Evolutionary conservation across 768 basidiomycete genomes (phyloP).

Genomic region (Xerocomellus amylosporus): DNA sequence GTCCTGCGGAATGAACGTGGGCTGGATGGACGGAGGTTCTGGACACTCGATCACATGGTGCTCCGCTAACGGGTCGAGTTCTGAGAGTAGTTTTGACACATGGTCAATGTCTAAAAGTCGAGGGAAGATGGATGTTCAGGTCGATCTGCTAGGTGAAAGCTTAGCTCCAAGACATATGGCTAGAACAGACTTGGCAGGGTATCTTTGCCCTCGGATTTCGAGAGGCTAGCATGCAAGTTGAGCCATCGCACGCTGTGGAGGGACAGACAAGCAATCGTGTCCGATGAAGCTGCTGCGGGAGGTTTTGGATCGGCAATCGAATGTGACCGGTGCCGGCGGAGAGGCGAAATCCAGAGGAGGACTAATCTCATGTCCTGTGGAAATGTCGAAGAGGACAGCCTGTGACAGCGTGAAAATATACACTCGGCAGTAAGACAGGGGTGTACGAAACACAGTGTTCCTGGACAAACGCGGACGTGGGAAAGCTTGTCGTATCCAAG

Average conservation of each 20-base stretch:
- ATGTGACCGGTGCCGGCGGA: constrained; percentile 9
- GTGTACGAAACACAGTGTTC: background rate
- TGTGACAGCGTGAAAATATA: background rate
- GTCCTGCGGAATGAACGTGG: background rate
- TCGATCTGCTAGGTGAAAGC: too few relatives aligned
- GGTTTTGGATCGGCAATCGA: background rate
- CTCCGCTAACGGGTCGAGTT: constrained; percentile 33
- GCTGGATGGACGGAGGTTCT: background rate
- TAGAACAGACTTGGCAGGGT: constrained; percentile 12
- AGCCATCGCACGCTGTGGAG: constrained; percentile 1
- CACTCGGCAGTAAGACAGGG: background rate
- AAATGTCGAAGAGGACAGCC: background rate
- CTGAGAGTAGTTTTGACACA: constrained; percentile 41
- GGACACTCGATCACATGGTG: background rate
- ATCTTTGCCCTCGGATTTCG: background rate
- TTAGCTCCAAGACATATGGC: background rate
- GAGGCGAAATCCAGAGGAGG: background rate
- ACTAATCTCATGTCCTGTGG: background rate
- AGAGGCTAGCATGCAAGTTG: background rate
- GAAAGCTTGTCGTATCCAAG: background rate
- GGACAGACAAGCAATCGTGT: background rate
- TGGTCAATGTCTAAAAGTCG: constrained; percentile 43
- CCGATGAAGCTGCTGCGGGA: too few relatives aligned
- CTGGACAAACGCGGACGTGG: background rate
- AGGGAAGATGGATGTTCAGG: constrained; percentile 2